Percentiles rank a stretch among this genome's conserved stretches.
Conservation (phyloP, 2,329 filamentous ascomycete species). For the Ophiostoma sp. region DNA sequence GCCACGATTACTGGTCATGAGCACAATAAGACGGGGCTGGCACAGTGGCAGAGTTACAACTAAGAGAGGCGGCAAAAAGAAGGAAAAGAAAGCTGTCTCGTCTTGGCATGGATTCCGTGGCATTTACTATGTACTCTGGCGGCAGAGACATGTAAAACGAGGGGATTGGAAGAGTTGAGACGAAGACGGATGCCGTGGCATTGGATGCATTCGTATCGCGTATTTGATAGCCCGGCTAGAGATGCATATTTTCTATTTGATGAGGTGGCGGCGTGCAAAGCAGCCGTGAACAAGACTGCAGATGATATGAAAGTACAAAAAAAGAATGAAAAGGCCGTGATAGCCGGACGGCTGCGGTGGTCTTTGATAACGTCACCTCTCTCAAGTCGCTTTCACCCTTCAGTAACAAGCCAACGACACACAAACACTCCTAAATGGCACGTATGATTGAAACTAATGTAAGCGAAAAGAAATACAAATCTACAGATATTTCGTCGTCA, state of each 20-base stretch:
- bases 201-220: background rate
- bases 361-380: background rate
- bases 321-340: background rate
- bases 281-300: background rate
- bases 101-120: background rate
- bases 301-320: too few relatives aligned
- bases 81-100: background rate
- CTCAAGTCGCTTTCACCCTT: too few relatives aligned
- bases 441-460: conserved; percentile 1
- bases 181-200: background rate
- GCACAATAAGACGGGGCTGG: background rate
- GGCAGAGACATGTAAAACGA: background rate
- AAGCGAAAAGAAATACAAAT: conserved; percentile 16
- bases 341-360: background rate
- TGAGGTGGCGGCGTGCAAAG: background rate
- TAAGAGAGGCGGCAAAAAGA: background rate
- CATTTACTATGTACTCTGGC: background rate
- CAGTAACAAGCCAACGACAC: background rate
- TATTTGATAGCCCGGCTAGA: background rate
- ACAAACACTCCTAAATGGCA: background rate
- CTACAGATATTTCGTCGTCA: conserved; percentile 18
- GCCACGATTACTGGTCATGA: background rate
- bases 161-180: background rate
- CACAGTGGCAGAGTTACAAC: too few relatives aligned
- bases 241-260: background rate